phyloP scores from a whole-genome alignment of 1,284 basidiomycete genomes.

The Malassezia japonica region DNA sequence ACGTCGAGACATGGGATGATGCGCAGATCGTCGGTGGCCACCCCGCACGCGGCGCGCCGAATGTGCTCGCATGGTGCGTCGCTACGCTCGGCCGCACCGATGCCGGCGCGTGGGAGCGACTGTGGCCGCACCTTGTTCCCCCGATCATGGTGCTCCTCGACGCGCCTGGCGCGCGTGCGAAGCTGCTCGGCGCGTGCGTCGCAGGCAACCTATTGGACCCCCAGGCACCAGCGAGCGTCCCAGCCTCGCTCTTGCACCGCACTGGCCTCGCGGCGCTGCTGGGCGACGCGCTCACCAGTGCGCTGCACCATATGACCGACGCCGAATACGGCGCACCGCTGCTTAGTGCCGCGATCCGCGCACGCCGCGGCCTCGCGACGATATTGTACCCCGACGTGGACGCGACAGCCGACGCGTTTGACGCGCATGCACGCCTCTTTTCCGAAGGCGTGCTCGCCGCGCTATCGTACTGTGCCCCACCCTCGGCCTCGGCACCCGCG shows the following conservation, averaged over 20 bases:
- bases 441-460: constrained; percentile 9
- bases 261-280: constrained; percentile 11
- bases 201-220: neutral
- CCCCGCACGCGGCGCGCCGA: neutral
- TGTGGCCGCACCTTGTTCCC: constrained; percentile 11
- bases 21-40: neutral
- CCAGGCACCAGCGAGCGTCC: neutral
- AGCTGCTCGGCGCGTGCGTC: constrained; percentile 8
- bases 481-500: constrained; percentile 7
- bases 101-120: constrained; percentile 4
- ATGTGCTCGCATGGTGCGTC: constrained; percentile 13
- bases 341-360: neutral
- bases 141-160: constrained; percentile 14
- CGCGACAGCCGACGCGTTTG: neutral
- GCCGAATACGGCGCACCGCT: neutral
- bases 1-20: neutral
- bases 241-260: constrained; percentile 5
- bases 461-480: constrained; percentile 16
- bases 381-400: neutral
- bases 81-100: neutral
- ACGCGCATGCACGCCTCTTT: neutral
- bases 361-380: neutral
- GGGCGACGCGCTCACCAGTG: constrained; percentile 1
- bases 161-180: neutral
- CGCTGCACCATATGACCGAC: constrained; percentile 9